Percentiles rank a stretch among this genome's conserved stretches.
Evolutionary conservation across 495 filamentous ascomycete species (phyloP).

Genomic region (Lepraria neglecta): DNA sequence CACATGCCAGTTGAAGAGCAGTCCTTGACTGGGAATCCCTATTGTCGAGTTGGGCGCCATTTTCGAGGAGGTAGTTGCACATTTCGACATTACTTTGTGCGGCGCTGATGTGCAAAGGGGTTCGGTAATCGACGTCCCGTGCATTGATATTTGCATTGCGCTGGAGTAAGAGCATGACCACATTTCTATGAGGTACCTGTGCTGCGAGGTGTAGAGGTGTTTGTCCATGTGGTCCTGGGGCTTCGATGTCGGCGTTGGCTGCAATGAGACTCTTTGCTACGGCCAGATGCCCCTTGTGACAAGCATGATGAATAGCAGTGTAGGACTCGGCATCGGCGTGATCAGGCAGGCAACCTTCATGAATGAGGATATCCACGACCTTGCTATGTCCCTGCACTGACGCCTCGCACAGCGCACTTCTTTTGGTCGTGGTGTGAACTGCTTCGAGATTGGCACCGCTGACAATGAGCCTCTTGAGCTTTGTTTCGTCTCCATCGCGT

Average conservation of each 20-base stretch:
- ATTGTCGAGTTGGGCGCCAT: conserved; percentile 16
- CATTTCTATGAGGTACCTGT: conserved; percentile 8
- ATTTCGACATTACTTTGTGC: conserved; percentile 12
- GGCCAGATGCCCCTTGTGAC: conserved; percentile 8
- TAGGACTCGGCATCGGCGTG: conserved; percentile 1
- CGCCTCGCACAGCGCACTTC: conserved; percentile 14
- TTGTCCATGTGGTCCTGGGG: conserved; percentile 9
- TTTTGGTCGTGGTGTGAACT: neutral
- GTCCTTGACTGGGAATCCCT: conserved; percentile 16
- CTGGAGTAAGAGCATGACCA: conserved; percentile 20
- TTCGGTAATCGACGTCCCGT: conserved; percentile 11
- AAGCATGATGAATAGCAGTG: conserved; percentile 18
- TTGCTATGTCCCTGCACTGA: conserved; percentile 6
- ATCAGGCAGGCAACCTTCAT: conserved; percentile 9
- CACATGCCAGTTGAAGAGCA: conserved; percentile 15
- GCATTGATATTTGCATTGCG: conserved; percentile 14
- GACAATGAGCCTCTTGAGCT: conserved; percentile 9
- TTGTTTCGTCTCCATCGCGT: conserved; percentile 22
- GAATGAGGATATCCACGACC: conserved; percentile 12
- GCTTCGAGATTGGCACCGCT: conserved; percentile 18
- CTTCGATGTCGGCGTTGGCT: conserved; percentile 2
- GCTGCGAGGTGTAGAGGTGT: conserved; percentile 16
- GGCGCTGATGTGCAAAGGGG: conserved; percentile 13
- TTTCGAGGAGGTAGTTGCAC: conserved; percentile 16
- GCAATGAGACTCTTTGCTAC: conserved; percentile 7